Conservation (phyloP, 225 moss, liverwort and hornwort genomes). For the Bryoerythrophyllum caledonicum region DNA sequence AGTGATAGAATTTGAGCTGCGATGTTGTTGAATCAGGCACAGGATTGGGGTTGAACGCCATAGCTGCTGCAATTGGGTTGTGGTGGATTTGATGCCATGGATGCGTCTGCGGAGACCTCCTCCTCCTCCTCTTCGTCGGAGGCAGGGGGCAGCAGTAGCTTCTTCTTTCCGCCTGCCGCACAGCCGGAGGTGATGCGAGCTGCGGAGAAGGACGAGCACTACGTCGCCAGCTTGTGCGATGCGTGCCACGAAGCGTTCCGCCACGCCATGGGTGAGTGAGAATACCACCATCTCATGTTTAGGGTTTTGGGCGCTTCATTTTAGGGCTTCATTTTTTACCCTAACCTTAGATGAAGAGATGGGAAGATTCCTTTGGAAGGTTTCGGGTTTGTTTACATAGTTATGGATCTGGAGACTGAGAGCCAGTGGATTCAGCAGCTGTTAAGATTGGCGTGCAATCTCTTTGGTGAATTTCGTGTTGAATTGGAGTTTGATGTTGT, state of each 20-base stretch:
- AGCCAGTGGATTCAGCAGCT: not conserved
- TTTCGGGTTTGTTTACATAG: slow-evolving; percentile 2
- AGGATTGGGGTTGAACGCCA: not conserved
- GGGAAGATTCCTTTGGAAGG: not conserved
- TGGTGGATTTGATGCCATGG: slow-evolving; percentile 25
- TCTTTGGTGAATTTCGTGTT: not conserved
- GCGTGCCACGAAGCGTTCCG: slow-evolving; percentile 96
- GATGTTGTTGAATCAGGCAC: too few species aligned
- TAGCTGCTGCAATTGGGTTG: not conserved
- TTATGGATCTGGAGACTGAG: not conserved
- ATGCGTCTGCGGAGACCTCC: slow-evolving; percentile 31
- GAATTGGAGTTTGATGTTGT: slow-evolving; percentile 8
- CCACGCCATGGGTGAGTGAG: slow-evolving; percentile 55
- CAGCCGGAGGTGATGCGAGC: slow-evolving; percentile 99
- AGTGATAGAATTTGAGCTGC: too few species aligned
- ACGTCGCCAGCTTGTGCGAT: slow-evolving; percentile 84
- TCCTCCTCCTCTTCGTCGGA: too few species aligned
- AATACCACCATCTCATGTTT: not conserved
- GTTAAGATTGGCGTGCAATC: not conserved
- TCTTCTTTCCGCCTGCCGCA: slow-evolving; percentile 73
- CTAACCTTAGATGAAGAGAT: too few species aligned
- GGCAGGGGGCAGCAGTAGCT: not conserved
- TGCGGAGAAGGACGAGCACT: slow-evolving; percentile 97
- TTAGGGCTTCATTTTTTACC: too few species aligned
- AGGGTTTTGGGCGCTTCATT: not conserved